These are phyloP conservation scores for Biancaea sappan DNA, from an alignment of 306 rosid species.

Conservation along the genomic window DNA sequence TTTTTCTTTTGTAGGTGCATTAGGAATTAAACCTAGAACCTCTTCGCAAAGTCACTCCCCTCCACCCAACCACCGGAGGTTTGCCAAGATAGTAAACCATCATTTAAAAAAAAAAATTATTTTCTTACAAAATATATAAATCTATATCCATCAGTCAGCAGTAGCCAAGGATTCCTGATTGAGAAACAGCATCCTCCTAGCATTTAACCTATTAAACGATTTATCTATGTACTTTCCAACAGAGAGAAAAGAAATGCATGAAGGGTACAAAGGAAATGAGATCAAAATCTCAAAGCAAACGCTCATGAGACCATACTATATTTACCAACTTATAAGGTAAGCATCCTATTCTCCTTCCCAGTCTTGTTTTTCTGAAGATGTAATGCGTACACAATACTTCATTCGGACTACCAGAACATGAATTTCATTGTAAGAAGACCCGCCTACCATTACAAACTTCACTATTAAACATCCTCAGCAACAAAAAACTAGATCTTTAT, in stretches of 20 bases:
- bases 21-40: conserved; percentile 1
- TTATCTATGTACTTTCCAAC: background rate
- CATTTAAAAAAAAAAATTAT: background rate
- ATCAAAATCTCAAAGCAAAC: conserved; percentile 5
- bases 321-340: background rate
- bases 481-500: background rate
- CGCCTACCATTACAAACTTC: background rate
- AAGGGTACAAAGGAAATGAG: background rate
- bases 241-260: background rate
- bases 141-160: background rate
- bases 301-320: conserved; percentile 16
- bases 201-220: background rate
- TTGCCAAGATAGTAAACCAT: background rate
- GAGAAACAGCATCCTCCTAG: conserved; percentile 2
- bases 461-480: background rate
- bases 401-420: background rate
- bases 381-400: background rate
- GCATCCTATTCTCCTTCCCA: background rate
- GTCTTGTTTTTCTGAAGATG: background rate
- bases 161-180: background rate
- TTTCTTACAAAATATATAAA: conserved; percentile 16
- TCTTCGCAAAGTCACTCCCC: conserved; percentile 10
- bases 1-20: conserved; percentile 2
- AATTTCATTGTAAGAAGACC: background rate
- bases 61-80: background rate